Evolutionary conservation across 495 filamentous ascomycete genomes (phyloP).

Genomic region (Daldinia concentrica): DNA sequence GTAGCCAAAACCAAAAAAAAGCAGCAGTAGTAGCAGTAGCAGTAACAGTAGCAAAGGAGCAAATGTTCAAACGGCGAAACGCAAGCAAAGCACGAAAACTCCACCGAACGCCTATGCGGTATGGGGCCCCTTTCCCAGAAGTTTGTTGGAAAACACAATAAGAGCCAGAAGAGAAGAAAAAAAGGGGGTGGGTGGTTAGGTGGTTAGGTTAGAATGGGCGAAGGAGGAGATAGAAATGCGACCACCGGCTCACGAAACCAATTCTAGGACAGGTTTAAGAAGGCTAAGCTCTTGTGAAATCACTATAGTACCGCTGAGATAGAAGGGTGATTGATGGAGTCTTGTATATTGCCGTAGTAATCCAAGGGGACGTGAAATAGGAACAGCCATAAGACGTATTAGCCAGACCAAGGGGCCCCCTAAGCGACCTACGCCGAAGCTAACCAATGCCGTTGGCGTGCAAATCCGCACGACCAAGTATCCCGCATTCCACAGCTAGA

Average conservation of each 20-base stretch:
- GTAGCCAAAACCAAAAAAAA: background rate
- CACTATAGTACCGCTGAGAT: constrained; percentile 27
- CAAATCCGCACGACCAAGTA: background rate
- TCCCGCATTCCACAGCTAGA: constrained; percentile 4
- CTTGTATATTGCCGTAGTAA: constrained; percentile 24
- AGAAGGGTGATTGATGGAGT: constrained; percentile 12
- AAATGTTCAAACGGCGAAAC: constrained; percentile 5
- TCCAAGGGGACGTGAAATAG: constrained; percentile 23
- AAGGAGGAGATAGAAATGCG: constrained; percentile 8
- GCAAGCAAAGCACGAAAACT: constrained; percentile 19
- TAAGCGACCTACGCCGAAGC: constrained; percentile 9
- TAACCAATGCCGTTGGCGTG: constrained; percentile 13
- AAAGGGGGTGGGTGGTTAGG: background rate
- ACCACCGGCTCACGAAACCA: constrained; percentile 5
- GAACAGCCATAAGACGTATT: constrained; percentile 12
- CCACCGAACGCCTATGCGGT: constrained; percentile 45
- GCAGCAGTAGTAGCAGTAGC: background rate
- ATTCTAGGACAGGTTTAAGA: constrained; percentile 2
- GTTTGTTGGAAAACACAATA: constrained; percentile 9
- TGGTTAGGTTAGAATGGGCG: constrained; percentile 1
- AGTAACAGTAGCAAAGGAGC: constrained; percentile 1
- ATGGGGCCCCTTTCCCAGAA: constrained; percentile 32
- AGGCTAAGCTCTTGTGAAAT: constrained; percentile 10
- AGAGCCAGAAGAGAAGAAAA: background rate
- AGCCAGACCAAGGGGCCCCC: constrained; percentile 20